Conservation (phyloP, 805 yeast species). For the Saturnispora hagleri region DNA sequence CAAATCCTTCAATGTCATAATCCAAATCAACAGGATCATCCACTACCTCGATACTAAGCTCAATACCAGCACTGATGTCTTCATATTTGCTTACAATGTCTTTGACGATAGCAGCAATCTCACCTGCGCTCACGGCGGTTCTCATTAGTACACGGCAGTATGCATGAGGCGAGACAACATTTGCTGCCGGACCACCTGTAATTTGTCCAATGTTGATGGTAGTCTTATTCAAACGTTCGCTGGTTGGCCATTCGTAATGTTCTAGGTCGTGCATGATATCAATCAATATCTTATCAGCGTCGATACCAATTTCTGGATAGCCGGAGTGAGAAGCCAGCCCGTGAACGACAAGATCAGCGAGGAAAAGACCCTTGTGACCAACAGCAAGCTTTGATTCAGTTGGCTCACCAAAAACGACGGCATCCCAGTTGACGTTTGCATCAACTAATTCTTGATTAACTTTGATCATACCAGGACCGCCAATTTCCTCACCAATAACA, state of each 20-base stretch:
- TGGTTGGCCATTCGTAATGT: constrained; percentile 36
- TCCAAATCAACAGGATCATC: constrained; percentile 41
- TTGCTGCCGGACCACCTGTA: constrained; percentile 55
- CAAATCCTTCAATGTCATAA: constrained; percentile 58
- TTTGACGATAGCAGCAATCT: constrained; percentile 30
- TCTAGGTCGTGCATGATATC: constrained; percentile 40
- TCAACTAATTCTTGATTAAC: constrained; percentile 30
- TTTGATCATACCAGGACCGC: constrained; percentile 51
- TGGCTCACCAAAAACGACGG: constrained; percentile 68
- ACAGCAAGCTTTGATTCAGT: constrained; percentile 59
- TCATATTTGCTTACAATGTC: constrained; percentile 25
- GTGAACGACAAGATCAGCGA: constrained; percentile 33
- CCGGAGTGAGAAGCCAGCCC: constrained; percentile 62
- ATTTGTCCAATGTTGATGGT: constrained; percentile 54
- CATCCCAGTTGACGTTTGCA: constrained; percentile 39
- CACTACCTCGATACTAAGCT: constrained; percentile 10
- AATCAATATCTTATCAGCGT: constrained; percentile 49
- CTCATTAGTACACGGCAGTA: constrained; percentile 41
- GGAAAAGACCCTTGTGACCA: constrained; percentile 58
- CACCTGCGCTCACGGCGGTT: constrained; percentile 39
- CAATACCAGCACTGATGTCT: constrained; percentile 8
- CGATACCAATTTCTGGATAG: constrained; percentile 59
- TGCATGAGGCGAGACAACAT: constrained; percentile 56
- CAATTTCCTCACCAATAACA: constrained; percentile 67
- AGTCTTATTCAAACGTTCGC: constrained; percentile 47